Evolutionary conservation across 441 rosid genomes (phyloP).

Genomic region (Omphalea diandra): DNA sequence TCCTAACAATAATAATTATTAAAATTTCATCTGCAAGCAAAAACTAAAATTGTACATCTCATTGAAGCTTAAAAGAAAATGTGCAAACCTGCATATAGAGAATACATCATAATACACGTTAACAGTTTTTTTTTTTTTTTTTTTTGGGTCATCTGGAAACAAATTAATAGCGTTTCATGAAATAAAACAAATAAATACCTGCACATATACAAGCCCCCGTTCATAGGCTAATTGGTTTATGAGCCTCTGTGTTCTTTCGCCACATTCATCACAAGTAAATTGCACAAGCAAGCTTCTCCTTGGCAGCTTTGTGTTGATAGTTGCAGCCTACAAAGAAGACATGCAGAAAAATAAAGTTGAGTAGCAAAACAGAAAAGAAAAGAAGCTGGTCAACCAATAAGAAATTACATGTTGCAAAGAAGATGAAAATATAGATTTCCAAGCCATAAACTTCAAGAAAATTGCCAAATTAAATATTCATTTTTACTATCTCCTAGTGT

Average conservation of each 20-base stretch:
- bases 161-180: constrained; percentile 4
- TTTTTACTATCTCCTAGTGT: too few relatives aligned
- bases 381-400: too few relatives aligned
- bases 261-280: constrained; percentile 75
- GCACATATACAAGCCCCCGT: constrained; percentile 75
- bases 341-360: neutral
- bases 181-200: constrained; percentile 40
- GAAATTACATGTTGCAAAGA: too few relatives aligned
- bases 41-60: neutral
- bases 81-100: neutral
- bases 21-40: neutral
- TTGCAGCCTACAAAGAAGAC: constrained; percentile 38
- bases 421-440: too few relatives aligned
- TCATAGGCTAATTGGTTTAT: constrained; percentile 81
- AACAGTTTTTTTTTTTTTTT: neutral
- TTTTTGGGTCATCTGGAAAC: neutral
- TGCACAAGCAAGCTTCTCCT: constrained; percentile 79
- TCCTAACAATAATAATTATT: neutral
- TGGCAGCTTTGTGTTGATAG: constrained; percentile 62
- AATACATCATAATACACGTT: neutral
- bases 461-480: too few relatives aligned
- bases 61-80: neutral
- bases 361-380: too few relatives aligned
- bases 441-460: too few relatives aligned
- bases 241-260: constrained; percentile 78